phyloP scores from a whole-genome alignment of 2,329 filamentous ascomycete genomes.

The Alternaria sp. region DNA sequence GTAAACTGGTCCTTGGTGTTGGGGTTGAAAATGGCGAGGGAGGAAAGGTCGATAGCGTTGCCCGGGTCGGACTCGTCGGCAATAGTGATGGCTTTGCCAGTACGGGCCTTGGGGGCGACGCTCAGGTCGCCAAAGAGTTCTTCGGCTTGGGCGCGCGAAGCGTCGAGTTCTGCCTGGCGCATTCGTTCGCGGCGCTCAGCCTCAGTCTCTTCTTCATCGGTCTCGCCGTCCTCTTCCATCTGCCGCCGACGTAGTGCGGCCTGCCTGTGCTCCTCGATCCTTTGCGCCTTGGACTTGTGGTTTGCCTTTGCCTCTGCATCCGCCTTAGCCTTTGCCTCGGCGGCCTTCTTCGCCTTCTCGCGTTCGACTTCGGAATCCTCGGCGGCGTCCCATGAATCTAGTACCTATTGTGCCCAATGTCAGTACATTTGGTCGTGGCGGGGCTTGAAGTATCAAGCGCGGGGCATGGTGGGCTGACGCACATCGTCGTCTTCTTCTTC shows the following conservation, averaged over 20 bases:
- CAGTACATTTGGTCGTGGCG: slow-evolving; percentile 23
- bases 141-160: slow-evolving; percentile 86
- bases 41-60: slow-evolving; percentile 79
- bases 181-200: slow-evolving; percentile 76
- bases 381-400: slow-evolving; percentile 95
- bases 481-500: slow-evolving; percentile 88
- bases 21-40: slow-evolving; percentile 86
- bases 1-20: slow-evolving; percentile 86
- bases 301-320: slow-evolving; percentile 85
- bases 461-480: slow-evolving; percentile 43
- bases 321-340: slow-evolving; percentile 85
- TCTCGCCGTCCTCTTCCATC: slow-evolving; percentile 62
- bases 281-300: slow-evolving; percentile 88
- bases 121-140: slow-evolving; percentile 84
- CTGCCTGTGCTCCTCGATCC: slow-evolving; percentile 77
- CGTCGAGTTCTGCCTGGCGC: slow-evolving; percentile 80
- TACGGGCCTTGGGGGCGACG: slow-evolving; percentile 72
- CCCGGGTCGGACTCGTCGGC: slow-evolving; percentile 75
- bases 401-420: slow-evolving; percentile 64
- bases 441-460: slow-evolving; percentile 24
- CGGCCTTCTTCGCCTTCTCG: slow-evolving; percentile 89
- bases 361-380: slow-evolving; percentile 97
- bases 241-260: slow-evolving; percentile 64
- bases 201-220: slow-evolving; percentile 75
- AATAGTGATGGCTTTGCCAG: slow-evolving; percentile 70